Conservation (phyloP, 805 yeast species). For the Candida coquimbonensis region DNA sequence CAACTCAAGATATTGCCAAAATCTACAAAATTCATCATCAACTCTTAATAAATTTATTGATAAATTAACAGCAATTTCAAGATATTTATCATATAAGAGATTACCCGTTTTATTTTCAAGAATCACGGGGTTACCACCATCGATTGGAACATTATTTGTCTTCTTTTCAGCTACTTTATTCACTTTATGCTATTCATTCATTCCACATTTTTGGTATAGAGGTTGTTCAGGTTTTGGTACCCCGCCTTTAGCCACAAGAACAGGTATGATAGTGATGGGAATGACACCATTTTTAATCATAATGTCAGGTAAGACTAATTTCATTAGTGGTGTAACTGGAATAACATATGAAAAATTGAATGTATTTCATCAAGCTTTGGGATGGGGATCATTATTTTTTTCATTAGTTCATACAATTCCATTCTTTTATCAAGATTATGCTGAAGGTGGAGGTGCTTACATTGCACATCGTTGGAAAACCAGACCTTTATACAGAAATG, state of each 20-base stretch:
- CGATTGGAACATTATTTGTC: conserved; percentile 30
- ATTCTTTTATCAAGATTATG: conserved; percentile 35
- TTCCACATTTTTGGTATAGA: conserved; percentile 46
- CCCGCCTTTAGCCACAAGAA: conserved; percentile 49
- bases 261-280: conserved; percentile 45
- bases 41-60: background rate
- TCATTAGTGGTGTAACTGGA: conserved; percentile 43
- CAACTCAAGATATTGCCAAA: background rate
- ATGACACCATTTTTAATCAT: conserved; percentile 44
- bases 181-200: conserved; percentile 25
- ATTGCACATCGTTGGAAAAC: conserved; percentile 18
- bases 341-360: conserved; percentile 50
- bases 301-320: conserved; percentile 46
- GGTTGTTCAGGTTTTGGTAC: conserved; percentile 49
- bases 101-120: conserved; percentile 26
- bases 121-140: conserved; percentile 30
- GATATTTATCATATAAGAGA: conserved; percentile 28
- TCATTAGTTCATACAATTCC: conserved; percentile 46
- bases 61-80: conserved; percentile 23
- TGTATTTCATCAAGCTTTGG: conserved; percentile 37
- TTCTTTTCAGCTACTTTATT: conserved; percentile 30
- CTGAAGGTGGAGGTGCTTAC: conserved; percentile 42
- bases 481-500: conserved; percentile 27
- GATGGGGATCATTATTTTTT: conserved; percentile 37
- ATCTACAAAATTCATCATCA: background rate